Percentiles rank a stretch among this genome's conserved stretches.
phyloP scores from a whole-genome alignment of 768 basidiomycete genomes.

The Xerocomus brunneocitrinus region DNA sequence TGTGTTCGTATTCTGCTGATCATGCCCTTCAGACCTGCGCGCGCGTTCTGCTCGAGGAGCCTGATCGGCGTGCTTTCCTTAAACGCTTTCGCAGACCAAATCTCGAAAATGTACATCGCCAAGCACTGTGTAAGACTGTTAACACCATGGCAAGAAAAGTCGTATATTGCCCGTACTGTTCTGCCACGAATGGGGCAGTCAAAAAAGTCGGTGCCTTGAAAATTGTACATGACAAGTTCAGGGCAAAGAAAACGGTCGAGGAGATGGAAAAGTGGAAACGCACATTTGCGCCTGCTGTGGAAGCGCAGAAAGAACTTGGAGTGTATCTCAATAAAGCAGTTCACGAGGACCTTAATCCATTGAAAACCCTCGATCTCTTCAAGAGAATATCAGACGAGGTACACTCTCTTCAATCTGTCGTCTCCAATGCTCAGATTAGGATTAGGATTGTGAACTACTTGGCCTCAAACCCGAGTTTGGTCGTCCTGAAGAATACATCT shows the following conservation, averaged over 20 bases:
- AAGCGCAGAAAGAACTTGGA: slow-evolving; percentile 81
- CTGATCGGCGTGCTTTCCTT: slow-evolving; percentile 78
- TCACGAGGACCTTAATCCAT: slow-evolving; percentile 89
- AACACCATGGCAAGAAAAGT: slow-evolving; percentile 85
- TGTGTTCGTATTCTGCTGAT: neutral
- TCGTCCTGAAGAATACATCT: slow-evolving; percentile 94
- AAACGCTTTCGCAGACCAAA: slow-evolving; percentile 87
- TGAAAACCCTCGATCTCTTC: slow-evolving; percentile 92
- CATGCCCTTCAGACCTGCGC: slow-evolving; percentile 70
- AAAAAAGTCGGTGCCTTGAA: slow-evolving; percentile 94
- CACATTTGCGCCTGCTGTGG: slow-evolving; percentile 76
- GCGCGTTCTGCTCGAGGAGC: slow-evolving; percentile 82
- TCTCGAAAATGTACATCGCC: slow-evolving; percentile 90
- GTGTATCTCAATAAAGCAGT: slow-evolving; percentile 83
- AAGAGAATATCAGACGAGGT: slow-evolving; percentile 90
- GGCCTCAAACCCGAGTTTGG: slow-evolving; percentile 86
- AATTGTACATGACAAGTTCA: slow-evolving; percentile 96
- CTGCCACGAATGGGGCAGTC: slow-evolving; percentile 89
- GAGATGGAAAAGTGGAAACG: slow-evolving; percentile 86
- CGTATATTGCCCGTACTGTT: slow-evolving; percentile 89
- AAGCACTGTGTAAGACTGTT: slow-evolving; percentile 76
- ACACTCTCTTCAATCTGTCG: slow-evolving; percentile 4
- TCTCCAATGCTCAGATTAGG: slow-evolving; percentile 2
- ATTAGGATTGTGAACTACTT: slow-evolving; percentile 89
- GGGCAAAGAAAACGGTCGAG: slow-evolving; percentile 87